Conservation (phyloP, 306 rosid genomes). For the Acacia crassicarpa region DNA sequence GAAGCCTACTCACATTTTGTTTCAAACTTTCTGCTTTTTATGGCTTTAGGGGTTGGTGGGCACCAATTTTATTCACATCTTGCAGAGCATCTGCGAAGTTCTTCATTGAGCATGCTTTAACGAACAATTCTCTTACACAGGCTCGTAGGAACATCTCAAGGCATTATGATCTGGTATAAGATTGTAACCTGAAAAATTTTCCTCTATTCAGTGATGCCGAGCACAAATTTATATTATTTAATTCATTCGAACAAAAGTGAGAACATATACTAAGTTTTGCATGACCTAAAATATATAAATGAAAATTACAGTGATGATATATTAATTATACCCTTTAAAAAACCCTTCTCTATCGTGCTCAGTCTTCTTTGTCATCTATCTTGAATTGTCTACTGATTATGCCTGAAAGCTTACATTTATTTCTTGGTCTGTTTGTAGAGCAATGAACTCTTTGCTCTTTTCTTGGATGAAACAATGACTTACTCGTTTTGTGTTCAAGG, state of each 20-base stretch:
- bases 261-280: background rate
- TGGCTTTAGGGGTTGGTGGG: constrained; percentile 88
- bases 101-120: constrained; percentile 63
- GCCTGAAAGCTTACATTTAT: constrained; percentile 21
- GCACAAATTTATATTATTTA: too few relatives aligned
- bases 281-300: background rate
- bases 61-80: constrained; percentile 76
- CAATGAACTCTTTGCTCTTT: constrained; percentile 79
- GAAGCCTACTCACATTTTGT: background rate
- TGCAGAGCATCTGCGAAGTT: constrained; percentile 71
- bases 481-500: constrained; percentile 90
- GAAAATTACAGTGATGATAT: too few relatives aligned
- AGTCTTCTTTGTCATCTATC: background rate
- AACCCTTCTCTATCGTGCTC: background rate
- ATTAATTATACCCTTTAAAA: background rate
- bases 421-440: constrained; percentile 55
- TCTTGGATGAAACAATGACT: constrained; percentile 90
- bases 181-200: too few relatives aligned
- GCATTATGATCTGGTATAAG: constrained; percentile 80
- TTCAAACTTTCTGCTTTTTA: constrained; percentile 16
- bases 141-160: constrained; percentile 89
- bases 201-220: too few relatives aligned
- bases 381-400: background rate
- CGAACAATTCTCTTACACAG: constrained; percentile 82
- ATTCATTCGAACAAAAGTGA: background rate